These are phyloP conservation scores for Cladorrhinum sp. DNA, from an alignment of 2,329 filamentous ascomycete genomes.

Conservation along the genomic window DNA sequence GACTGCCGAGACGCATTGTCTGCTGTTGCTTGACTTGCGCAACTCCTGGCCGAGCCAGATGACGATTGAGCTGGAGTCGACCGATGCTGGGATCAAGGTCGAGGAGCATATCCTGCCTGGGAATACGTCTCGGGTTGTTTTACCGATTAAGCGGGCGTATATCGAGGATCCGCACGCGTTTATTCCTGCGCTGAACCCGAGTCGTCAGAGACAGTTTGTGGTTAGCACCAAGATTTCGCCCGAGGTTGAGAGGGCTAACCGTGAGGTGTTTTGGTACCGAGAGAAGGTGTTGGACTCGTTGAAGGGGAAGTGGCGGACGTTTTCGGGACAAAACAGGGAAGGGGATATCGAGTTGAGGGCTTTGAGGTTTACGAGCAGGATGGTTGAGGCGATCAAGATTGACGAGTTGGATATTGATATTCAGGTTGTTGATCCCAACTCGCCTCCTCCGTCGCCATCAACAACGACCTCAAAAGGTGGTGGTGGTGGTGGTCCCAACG, in stretches of 20 bases:
- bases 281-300: slow-evolving; percentile 73
- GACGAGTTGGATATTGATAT: slow-evolving; percentile 73
- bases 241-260: slow-evolving; percentile 70
- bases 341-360: slow-evolving; percentile 75
- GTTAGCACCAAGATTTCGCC: slow-evolving; percentile 79
- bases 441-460: neutral
- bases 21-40: slow-evolving; percentile 77
- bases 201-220: slow-evolving; percentile 87
- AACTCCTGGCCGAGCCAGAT: slow-evolving; percentile 88
- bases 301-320: slow-evolving; percentile 67
- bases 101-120: slow-evolving; percentile 61
- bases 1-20: slow-evolving; percentile 64
- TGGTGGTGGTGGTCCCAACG: slow-evolving; percentile 1
- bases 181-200: slow-evolving; percentile 76
- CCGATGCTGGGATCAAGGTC: slow-evolving; percentile 44
- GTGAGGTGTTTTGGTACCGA: slow-evolving; percentile 90
- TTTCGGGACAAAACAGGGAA: slow-evolving; percentile 47
- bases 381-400: slow-evolving; percentile 79
- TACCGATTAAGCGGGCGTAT: slow-evolving; percentile 73
- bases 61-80: slow-evolving; percentile 58
- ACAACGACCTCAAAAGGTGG: too few species aligned
- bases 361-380: slow-evolving; percentile 68
- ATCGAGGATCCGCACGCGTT: slow-evolving; percentile 72
- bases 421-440: slow-evolving; percentile 42
- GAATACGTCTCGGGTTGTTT: slow-evolving; percentile 69